Conservation (phyloP, 2,329 filamentous ascomycete genomes). For the Mollisia scopiformis region DNA sequence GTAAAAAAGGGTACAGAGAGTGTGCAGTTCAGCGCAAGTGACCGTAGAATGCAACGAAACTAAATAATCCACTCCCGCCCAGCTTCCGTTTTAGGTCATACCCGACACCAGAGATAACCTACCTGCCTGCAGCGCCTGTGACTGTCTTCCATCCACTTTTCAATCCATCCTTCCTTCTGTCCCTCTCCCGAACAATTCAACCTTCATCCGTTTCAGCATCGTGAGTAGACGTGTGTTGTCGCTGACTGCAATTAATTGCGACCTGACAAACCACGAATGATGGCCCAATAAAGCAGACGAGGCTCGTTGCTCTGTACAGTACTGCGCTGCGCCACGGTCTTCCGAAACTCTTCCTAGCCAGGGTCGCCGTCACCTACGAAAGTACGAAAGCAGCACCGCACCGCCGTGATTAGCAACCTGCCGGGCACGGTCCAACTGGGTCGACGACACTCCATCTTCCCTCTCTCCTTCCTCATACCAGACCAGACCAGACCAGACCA, state of each 20-base stretch:
- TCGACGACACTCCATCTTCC: slow-evolving; percentile 10
- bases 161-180: background rate
- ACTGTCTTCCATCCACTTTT: background rate
- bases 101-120: background rate
- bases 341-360: slow-evolving; percentile 4
- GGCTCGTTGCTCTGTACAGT: background rate
- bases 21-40: too few relatives aligned
- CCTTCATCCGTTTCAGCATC: too few relatives aligned
- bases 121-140: background rate
- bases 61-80: background rate
- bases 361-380: background rate
- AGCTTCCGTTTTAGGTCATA: background rate
- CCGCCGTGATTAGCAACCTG: slow-evolving; percentile 25
- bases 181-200: too few relatives aligned
- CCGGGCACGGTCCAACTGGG: slow-evolving; percentile 19
- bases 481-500: too few relatives aligned
- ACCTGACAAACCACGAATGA: background rate
- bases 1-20: too few relatives aligned
- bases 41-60: too few relatives aligned
- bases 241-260: background rate
- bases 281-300: background rate
- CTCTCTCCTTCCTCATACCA: background rate
- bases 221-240: background rate
- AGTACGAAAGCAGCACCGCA: background rate
- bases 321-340: slow-evolving; percentile 2